Base-by-base conservation (phyloP, 257 asterid genomes). In the Osmanthus fragrans region DNA sequence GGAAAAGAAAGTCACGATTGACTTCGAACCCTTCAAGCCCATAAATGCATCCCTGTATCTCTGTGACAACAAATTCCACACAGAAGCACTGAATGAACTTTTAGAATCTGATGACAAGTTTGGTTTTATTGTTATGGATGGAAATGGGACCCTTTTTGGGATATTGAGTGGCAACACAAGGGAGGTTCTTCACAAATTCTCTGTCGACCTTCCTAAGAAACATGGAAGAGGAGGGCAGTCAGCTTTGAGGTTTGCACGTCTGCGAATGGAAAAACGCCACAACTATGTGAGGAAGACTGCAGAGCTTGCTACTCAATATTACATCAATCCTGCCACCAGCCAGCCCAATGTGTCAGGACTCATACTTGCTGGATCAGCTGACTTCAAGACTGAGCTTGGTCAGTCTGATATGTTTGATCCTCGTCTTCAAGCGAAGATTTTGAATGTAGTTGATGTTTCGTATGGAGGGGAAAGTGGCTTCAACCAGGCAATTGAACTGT, bases 151-250 rank as follows among this genome's bases (percentile, higher is more conserved):
- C 16, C 76, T 77, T 71, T 77, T 77, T 71, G 80, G 80, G 39
- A 77, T 69, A 34, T 70, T 77, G 33, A 77, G 76, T 54, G 80
- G 80, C 15, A 77, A 77, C 29, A 77, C 76, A 4, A 74, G 80
- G 0, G 76, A 77, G 70, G 80, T 77, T 42, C 80, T 77, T 70
- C 80, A 77, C 45, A 77, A 77, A 12, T 77, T 77, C 54, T 42
- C 70, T 4, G 80, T 77, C 18, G 80, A 77, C 65, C 70, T 77
- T 45, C 80, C 80, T 10, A 77, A 77, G 42, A 77, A 77, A n/a
- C 80, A 77, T 1, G 80, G 80, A 54, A 77, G 80, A 70, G 80
- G 80, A 70, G 80, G 80, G 29, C 80, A 77, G 71, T 77, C 80
- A 54, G 80, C 80, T 56, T 60, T 77, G 65, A 68, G 80, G 39